These are phyloP conservation scores for Sclerotiophoma versabilis DNA, from an alignment of 2,329 filamentous ascomycete genomes.

Conservation along the genomic window DNA sequence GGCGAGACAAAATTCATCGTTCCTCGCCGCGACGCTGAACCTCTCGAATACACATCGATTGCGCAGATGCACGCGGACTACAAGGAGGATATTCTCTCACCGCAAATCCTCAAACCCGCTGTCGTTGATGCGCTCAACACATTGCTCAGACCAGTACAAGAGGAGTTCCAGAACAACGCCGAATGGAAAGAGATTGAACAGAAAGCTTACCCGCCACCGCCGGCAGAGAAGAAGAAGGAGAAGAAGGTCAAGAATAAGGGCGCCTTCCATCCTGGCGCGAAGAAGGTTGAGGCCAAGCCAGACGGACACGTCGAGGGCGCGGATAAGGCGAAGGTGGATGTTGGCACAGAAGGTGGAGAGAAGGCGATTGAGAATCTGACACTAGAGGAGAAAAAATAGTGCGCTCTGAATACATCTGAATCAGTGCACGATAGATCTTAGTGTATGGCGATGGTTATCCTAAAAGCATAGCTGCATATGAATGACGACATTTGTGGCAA, in stretches of 20 bases:
- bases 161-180: conserved; percentile 70
- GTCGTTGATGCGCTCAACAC: conserved; percentile 75
- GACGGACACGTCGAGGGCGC: conserved; percentile 55
- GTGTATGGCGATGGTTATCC: not conserved
- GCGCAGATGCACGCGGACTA: conserved; percentile 82
- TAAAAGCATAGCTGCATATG: not conserved
- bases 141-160: conserved; percentile 79
- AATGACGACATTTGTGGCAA: not conserved
- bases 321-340: conserved; percentile 51
- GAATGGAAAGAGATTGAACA: conserved; percentile 82
- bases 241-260: conserved; percentile 78
- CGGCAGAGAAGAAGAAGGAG: conserved; percentile 70
- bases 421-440: not conserved
- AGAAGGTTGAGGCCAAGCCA: conserved; percentile 52
- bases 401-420: not conserved
- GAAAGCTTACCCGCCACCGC: conserved; percentile 81
- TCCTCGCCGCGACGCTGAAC: conserved; percentile 71
- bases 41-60: conserved; percentile 80
- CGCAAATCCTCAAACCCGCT: conserved; percentile 87
- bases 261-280: conserved; percentile 61
- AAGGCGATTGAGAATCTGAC: conserved; percentile 44
- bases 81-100: conserved; percentile 78
- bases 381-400: conserved; percentile 36
- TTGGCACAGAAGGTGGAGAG: conserved; percentile 48
- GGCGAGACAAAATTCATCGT: conserved; percentile 70